Base-by-base conservation (phyloP, 2,329 filamentous ascomycete species). In the Paecilomyces formosus region DNA sequence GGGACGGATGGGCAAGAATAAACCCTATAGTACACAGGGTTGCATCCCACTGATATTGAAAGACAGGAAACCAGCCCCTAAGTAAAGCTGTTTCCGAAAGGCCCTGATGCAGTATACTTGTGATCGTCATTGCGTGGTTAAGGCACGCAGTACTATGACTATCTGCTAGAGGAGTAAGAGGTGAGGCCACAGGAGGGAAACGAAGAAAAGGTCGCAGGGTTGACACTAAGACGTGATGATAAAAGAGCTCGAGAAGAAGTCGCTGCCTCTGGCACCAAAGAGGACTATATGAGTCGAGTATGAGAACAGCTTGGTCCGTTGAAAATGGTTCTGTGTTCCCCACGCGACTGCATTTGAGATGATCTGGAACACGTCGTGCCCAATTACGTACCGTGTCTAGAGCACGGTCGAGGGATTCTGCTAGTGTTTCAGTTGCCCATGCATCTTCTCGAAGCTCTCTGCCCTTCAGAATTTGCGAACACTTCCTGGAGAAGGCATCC, bases 201-300 rank as follows among this genome's bases (percentile, higher is more conserved):
- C 64, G 64, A 53, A 76, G 70, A 55, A 75, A 73, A 0, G 71
- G 69, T 1, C 74, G 69, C 56, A 71, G 72, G 8, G 75, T 66
- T 58, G 67, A 70, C 49, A 70, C 64, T 39, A 59, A 57, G 1
- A 76, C 59, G 53, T 70, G 66, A 55, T 76, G 74, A 62, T 75
- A 76, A 6, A 72, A 52, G 13, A 75, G 58, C 58, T 76, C 74
- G 18, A 76, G 63, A 18, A 73, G 64, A 6, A 76, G 33, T 0
- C 72, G 71, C 60, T 76, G 74, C 4, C 70, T 68, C 55, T 74
- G 72, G 5, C 75, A 58, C 72, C 72, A 76, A 1, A 67, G 57
- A 1, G 73, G 73, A 1, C 67, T 66, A 26, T 70, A 69, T 33
- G 61, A 59, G 53, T 74, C 69, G 18, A 73, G 58, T 15, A 64